Conservation (phyloP, 148 eudicot genomes). For the Rhododendron henanense region DNA sequence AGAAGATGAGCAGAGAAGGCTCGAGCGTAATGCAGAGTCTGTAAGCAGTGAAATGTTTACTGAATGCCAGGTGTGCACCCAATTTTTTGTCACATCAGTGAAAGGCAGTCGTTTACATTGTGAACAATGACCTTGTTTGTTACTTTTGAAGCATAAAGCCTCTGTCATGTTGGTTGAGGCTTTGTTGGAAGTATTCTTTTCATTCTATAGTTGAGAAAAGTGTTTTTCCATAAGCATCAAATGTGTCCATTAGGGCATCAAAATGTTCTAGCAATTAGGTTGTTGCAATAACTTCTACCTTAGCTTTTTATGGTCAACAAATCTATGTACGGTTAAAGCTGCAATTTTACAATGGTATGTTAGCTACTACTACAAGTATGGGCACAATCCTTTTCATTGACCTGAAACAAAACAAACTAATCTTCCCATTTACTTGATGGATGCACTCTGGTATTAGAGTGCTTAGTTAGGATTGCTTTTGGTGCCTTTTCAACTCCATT, state of each 20-base stretch:
- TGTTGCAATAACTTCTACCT: background rate
- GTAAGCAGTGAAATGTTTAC: slow-evolving; percentile 90
- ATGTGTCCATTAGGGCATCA: background rate
- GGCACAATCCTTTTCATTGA: background rate
- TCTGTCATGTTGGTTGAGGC: background rate
- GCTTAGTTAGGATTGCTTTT: background rate
- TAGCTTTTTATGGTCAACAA: background rate
- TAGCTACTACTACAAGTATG: background rate
- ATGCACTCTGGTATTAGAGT: background rate
- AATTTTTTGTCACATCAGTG: background rate
- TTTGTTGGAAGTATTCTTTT: background rate
- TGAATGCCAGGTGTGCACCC: slow-evolving; percentile 80
- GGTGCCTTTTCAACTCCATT: background rate
- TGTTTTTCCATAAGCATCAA: background rate
- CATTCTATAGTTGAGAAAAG: background rate
- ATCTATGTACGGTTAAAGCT: background rate
- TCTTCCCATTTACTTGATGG: background rate
- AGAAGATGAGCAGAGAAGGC: slow-evolving; percentile 76
- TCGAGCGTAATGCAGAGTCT: slow-evolving; percentile 86
- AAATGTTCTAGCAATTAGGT: background rate
- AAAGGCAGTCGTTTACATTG: background rate
- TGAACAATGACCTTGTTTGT: background rate
- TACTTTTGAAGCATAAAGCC: slow-evolving; percentile 1
- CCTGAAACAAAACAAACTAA: background rate
- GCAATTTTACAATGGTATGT: background rate